phyloP scores from a whole-genome alignment of 73 alveolate species.

The Paramecium primaurelia region DNA sequence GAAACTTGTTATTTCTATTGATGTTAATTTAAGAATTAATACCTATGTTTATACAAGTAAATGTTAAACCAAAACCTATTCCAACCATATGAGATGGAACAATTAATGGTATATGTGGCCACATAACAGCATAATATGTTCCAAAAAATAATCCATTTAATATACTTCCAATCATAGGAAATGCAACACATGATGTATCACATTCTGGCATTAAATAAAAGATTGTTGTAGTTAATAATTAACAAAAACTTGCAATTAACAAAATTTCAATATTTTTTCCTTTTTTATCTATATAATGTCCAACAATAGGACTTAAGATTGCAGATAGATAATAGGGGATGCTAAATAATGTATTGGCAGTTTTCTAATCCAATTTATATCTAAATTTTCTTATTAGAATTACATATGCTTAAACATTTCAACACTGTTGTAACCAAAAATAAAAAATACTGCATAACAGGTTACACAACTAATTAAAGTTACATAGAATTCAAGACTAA shows the following conservation, averaged over 20 bases:
- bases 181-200: constrained; percentile 39
- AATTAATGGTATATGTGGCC: constrained; percentile 82
- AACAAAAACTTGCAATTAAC: background rate
- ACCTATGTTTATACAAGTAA: constrained; percentile 69
- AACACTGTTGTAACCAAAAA: constrained; percentile 67
- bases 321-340: constrained; percentile 5
- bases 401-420: constrained; percentile 71
- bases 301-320: background rate
- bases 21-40: background rate
- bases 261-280: constrained; percentile 54
- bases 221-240: background rate
- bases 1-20: background rate
- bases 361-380: background rate
- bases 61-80: constrained; percentile 83
- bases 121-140: constrained; percentile 79
- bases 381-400: constrained; percentile 52
- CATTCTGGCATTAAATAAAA: constrained; percentile 13
- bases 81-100: constrained; percentile 80
- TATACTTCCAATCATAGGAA: constrained; percentile 63
- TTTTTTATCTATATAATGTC: background rate
- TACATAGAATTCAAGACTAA: constrained; percentile 74
- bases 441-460: constrained; percentile 72
- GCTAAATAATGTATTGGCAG: constrained; percentile 70
- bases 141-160: constrained; percentile 77
- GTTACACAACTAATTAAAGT: constrained; percentile 67